Evolutionary conservation across 768 basidiomycete genomes (phyloP), one percentile per base, ranked within the genome.

Genomic region (Lactarius tabidus): DNA sequence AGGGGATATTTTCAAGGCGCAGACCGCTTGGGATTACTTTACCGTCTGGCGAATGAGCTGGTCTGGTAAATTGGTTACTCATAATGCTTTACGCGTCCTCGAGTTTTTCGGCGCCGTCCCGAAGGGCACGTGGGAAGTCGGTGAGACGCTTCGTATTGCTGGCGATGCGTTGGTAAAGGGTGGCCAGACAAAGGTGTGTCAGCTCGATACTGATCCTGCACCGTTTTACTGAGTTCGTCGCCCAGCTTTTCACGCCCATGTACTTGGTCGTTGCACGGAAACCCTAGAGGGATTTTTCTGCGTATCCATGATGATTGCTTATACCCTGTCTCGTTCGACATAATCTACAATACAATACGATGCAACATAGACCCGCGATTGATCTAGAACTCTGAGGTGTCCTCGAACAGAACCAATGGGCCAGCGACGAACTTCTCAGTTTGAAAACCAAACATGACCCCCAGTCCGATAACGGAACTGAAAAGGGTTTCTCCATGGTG

Each of bases 21-120:
- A 99, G 79, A 98, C 95, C 1, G 73, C 85, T 39, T 97, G 93
- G 91, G 97, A 98, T 75, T 87, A 86, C 68, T 79, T 94, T 69
- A 91, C 89, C 12, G 89, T 92, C 39, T 93, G 89, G 89, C 83
- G 95, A 60, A 96, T 91, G 81, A 93, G 91, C 76, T 87, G 84
- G 84, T 86, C 88, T 66, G 97, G 97, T 28, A 84, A 84, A 73
- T 74, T 93, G 51, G 82, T 97, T 59, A 94, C 89, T 45, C 94
- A 95, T 71, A 91, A 86, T 64, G 86, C 82, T 0, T 79, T 97
- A 53, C 84, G 89, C 75, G 31, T 87, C 6, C 74, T 96, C 72
- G 97, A 99, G 80, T 79, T 83, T 75, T 0, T 92, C 39, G 84
- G 93, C 0, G 8, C 96, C 18, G 78, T 95, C 15, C 97, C 97